A percentile compares a stretch with the other conserved stretches of the same genome.
Evolutionary conservation across 179 eudicot species (phyloP).

Genomic region (Sideroxylon spinosum): DNA sequence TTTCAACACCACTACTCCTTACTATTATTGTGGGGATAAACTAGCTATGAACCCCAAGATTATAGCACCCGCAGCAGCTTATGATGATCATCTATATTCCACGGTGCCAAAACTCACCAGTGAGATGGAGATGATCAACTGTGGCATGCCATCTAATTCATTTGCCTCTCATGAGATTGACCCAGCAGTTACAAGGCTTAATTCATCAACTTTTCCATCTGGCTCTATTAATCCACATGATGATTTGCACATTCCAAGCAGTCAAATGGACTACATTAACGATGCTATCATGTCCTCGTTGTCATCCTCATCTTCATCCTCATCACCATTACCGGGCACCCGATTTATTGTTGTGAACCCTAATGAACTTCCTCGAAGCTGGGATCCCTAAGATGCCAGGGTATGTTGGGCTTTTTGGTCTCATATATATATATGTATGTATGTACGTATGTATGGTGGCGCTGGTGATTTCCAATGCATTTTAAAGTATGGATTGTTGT

Average conservation of each 20-base stretch:
- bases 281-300: slow-evolving; percentile 5
- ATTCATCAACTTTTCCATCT: slow-evolving; percentile 3
- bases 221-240: not conserved
- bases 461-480: not conserved
- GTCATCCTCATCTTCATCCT: slow-evolving; percentile 7
- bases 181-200: not conserved
- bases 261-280: slow-evolving; percentile 18
- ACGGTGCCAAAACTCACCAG: slow-evolving; percentile 14
- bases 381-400: slow-evolving; percentile 16
- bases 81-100: slow-evolving; percentile 14
- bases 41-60: too few species aligned
- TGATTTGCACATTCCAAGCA: slow-evolving; percentile 12
- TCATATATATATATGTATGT: not conserved
- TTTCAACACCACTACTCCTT: not conserved
- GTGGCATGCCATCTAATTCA: slow-evolving; percentile 15
- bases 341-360: slow-evolving; percentile 18
- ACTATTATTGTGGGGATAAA: not conserved
- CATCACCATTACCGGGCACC: slow-evolving; percentile 2
- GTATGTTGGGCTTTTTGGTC: not conserved
- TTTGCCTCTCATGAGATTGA: slow-evolving; percentile 3
- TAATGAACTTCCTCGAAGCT: slow-evolving; percentile 22
- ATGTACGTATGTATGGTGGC: not conserved
- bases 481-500: not conserved
- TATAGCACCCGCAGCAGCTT: not conserved
- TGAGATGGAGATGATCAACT: slow-evolving; percentile 23